Conservation (phyloP, 1,284 basidiomycete species). For the Irpex rosettiformis region DNA sequence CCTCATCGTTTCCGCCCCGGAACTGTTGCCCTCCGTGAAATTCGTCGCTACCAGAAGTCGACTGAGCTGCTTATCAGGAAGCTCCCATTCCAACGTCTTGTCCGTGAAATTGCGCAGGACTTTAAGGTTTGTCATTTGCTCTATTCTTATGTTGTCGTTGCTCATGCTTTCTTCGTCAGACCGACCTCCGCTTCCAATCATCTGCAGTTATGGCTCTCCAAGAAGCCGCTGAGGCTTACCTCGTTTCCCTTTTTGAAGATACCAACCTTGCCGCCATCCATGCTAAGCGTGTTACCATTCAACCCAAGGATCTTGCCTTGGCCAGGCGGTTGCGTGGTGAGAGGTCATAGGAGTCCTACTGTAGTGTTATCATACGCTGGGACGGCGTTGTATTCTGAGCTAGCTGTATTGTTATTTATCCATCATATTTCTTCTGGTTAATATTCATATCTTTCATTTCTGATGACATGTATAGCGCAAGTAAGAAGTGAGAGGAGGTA, state of each 20-base stretch:
- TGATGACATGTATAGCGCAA: not conserved
- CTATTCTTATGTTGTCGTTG: not conserved
- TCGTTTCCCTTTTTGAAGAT: constrained; percentile 86
- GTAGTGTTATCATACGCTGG: constrained; percentile 10
- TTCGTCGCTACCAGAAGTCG: constrained; percentile 96
- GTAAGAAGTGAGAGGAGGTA: not conserved
- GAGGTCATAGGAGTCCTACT: constrained; percentile 47
- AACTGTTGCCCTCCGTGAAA: constrained; percentile 97
- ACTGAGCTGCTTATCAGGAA: constrained; percentile 93
- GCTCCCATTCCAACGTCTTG: constrained; percentile 90
- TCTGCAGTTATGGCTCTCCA: constrained; percentile 90
- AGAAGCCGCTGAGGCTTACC: constrained; percentile 91
- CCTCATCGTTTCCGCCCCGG: constrained; percentile 96
- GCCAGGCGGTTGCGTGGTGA: constrained; percentile 80
- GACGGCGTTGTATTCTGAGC: constrained; percentile 9
- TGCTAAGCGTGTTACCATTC: constrained; percentile 85
- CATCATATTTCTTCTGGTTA: constrained; percentile 1
- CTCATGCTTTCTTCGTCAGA: constrained; percentile 34
- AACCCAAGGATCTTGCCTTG: constrained; percentile 77
- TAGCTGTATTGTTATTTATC: constrained; percentile 11
- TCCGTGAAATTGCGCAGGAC: constrained; percentile 91
- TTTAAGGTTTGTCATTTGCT: constrained; percentile 70
- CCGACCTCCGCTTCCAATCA: constrained; percentile 91
- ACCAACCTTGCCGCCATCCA: constrained; percentile 84
- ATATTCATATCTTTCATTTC: not conserved